Conservation (phyloP, 1,139 yeast species). For the Eremothecium gossypii region DNA sequence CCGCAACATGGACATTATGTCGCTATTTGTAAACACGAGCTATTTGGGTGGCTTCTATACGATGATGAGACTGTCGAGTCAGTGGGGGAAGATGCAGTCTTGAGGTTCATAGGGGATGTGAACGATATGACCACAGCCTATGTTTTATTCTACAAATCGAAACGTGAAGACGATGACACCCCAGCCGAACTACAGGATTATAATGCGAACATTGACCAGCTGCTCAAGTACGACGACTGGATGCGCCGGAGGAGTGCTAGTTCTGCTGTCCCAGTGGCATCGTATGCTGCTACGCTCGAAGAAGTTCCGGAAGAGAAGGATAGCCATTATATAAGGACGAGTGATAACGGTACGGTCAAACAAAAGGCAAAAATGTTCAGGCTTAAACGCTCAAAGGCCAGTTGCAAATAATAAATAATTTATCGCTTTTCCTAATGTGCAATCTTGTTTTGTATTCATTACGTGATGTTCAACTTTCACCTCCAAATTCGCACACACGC, state of each 20-base stretch:
- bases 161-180: neutral
- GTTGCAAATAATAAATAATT: neutral
- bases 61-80: conserved; percentile 94
- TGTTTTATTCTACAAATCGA: conserved; percentile 58
- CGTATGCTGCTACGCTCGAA: conserved; percentile 6
- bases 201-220: conserved; percentile 21
- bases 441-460: too few relatives aligned
- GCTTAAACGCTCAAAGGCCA: conserved; percentile 11
- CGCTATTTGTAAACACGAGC: conserved; percentile 69
- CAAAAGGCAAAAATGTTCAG: conserved; percentile 16
- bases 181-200: conserved; percentile 3
- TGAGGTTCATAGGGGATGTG: conserved; percentile 81
- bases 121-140: conserved; percentile 90
- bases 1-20: conserved; percentile 98
- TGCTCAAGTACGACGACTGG: conserved; percentile 20
- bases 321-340: neutral
- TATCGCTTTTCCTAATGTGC: too few relatives aligned
- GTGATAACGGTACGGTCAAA: conserved; percentile 2
- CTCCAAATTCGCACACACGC: too few relatives aligned
- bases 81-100: conserved; percentile 74
- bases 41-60: conserved; percentile 80
- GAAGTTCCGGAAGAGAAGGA: conserved; percentile 12
- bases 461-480: too few relatives aligned
- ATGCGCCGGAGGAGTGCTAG: conserved; percentile 8
- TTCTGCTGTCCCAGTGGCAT: neutral